A percentile compares a stretch with the other conserved stretches of the same genome.
Evolutionary conservation across 768 basidiomycete species (phyloP).

Genomic region (Gelatoporia subvermispora): DNA sequence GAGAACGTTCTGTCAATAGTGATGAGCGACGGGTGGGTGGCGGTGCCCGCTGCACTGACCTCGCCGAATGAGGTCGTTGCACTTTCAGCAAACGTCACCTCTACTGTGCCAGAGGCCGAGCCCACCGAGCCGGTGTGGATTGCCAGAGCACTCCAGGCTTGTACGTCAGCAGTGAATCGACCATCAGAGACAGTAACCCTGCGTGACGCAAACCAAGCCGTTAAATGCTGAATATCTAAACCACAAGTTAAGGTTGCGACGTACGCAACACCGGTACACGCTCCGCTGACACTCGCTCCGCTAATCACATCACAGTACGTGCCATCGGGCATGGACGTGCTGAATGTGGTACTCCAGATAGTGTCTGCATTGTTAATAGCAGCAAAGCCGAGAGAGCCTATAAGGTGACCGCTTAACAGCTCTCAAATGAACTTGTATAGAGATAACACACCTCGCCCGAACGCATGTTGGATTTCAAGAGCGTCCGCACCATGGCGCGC

Average conservation of each 20-base stretch:
- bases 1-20: constrained; percentile 65
- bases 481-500: too few relatives aligned
- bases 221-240: too few relatives aligned
- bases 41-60: constrained; percentile 32
- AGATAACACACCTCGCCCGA: constrained; percentile 47
- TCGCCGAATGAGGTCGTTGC: constrained; percentile 56
- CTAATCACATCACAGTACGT: constrained; percentile 63
- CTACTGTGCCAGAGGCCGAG: constrained; percentile 20
- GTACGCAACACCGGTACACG: constrained; percentile 50
- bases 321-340: constrained; percentile 52
- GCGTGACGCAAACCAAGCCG: neutral
- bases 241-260: too few relatives aligned
- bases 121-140: constrained; percentile 43
- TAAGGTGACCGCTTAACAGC: too few relatives aligned
- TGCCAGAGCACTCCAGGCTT: constrained; percentile 49
- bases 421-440: too few relatives aligned
- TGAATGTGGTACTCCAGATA: constrained; percentile 51
- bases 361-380: constrained; percentile 63
- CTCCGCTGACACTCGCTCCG: constrained; percentile 35
- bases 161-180: constrained; percentile 43
- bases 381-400: constrained; percentile 54
- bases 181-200: constrained; percentile 50
- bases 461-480: too few relatives aligned
- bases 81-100: constrained; percentile 48
- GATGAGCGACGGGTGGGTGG: too few relatives aligned